These are phyloP conservation scores for Phlyctochytrium arcticum DNA, from an alignment of 192 early-diverging fungal genomes.

Conservation along the genomic window DNA sequence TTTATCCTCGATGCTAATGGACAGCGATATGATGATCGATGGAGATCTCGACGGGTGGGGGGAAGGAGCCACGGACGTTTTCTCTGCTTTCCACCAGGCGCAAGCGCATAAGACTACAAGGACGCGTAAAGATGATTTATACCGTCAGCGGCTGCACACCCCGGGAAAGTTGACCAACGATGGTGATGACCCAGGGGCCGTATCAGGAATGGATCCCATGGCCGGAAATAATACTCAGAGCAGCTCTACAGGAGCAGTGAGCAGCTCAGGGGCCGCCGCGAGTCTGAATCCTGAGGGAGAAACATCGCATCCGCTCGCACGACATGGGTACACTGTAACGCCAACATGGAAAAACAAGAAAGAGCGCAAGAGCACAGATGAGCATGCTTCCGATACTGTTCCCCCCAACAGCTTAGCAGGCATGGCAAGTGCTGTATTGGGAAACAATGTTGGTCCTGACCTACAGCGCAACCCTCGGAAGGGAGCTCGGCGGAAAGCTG, in stretches of 20 bases:
- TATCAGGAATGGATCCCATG: not conserved
- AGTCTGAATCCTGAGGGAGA: too few species aligned
- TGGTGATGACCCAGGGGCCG: not conserved
- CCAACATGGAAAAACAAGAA: slow-evolving; percentile 9
- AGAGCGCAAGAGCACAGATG: not conserved
- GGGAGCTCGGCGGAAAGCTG: not conserved
- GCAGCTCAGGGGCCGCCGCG: too few species aligned
- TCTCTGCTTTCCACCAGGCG: not conserved
- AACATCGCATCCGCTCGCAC: slow-evolving; percentile 1
- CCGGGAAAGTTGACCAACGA: not conserved
- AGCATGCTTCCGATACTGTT: not conserved
- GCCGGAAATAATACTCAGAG: not conserved
- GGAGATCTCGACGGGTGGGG: not conserved
- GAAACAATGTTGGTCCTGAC: too few species aligned
- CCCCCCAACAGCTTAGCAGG: too few species aligned
- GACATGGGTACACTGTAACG: slow-evolving; percentile 4
- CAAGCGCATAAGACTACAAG: not conserved
- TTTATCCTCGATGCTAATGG: not conserved
- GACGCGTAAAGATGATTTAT: not conserved
- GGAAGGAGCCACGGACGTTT: not conserved
- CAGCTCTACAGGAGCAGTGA: not conserved
- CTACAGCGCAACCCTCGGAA: too few species aligned
- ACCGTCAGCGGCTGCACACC: not conserved
- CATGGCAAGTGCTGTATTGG: too few species aligned
- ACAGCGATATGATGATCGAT: not conserved